Conservation (phyloP, 495 filamentous ascomycete species). For the Pyrenula massariospora region DNA sequence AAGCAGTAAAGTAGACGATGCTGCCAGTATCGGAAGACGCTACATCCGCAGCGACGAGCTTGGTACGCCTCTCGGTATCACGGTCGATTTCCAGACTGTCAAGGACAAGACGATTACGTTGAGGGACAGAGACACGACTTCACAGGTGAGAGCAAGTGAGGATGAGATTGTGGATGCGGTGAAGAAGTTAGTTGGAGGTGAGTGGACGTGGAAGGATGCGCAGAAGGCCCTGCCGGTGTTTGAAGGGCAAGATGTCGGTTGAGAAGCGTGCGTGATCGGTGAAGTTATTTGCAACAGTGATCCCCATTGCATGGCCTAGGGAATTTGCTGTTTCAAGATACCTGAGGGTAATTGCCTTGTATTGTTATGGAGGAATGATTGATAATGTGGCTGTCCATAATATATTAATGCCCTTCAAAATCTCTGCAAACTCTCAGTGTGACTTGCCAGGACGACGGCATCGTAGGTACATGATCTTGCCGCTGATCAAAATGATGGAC, state of each 20-base stretch:
- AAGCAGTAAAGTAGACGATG: constrained; percentile 53
- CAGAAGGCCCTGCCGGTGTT: constrained; percentile 51
- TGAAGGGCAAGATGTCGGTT: constrained; percentile 55
- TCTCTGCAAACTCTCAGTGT: no score
- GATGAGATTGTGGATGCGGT: constrained; percentile 55
- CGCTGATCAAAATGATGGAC: no score
- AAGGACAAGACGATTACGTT: constrained; percentile 58
- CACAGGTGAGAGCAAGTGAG: constrained; percentile 53
- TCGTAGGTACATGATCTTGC: no score
- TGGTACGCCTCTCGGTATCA: constrained; percentile 53
- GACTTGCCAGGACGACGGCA: no score
- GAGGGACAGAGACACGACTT: constrained; percentile 54
- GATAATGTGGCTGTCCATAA: no score
- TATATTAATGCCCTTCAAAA: no score
- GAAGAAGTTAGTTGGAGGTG: constrained; percentile 45
- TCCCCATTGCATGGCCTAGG: no score
- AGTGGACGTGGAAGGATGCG: constrained; percentile 55
- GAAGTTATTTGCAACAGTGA: no score
- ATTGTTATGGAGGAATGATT: no score
- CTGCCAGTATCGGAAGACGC: constrained; percentile 59
- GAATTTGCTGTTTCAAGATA: no score
- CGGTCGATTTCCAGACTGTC: constrained; percentile 60
- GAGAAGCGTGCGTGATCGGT: no score
- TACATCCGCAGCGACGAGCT: constrained; percentile 58
- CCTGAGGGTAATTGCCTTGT: no score